phyloP scores from a whole-genome alignment of 73 alveolate species.

The Blepharisma stoltei region DNA sequence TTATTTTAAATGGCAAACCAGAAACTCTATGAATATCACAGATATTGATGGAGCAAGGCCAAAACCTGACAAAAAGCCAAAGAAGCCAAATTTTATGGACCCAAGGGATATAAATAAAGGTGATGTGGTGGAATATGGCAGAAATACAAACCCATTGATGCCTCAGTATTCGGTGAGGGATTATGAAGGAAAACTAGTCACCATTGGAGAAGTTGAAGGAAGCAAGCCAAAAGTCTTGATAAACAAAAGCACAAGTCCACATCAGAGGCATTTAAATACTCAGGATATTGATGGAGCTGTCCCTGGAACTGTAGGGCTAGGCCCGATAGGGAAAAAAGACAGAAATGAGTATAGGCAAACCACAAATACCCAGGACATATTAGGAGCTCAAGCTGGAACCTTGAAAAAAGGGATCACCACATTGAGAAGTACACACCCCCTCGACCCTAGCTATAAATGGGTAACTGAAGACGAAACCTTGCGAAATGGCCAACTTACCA shows the following conservation, averaged over 20 bases:
- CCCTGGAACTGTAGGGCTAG: conserved; percentile 53
- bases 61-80: conserved; percentile 31
- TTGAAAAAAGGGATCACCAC: conserved; percentile 82
- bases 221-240: conserved; percentile 40
- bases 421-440: conserved; percentile 67
- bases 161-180: conserved; percentile 64
- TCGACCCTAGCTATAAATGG: conserved; percentile 57
- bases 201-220: conserved; percentile 59
- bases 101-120: conserved; percentile 52
- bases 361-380: conserved; percentile 66
- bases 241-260: conserved; percentile 19
- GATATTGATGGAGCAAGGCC: conserved; percentile 80
- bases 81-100: conserved; percentile 43
- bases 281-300: conserved; percentile 65
- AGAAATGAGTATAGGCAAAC: conserved; percentile 50
- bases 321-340: conserved; percentile 59
- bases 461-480: background rate
- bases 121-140: conserved; percentile 35
- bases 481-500: background rate
- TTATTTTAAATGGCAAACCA: conserved; percentile 63
- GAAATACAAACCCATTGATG: conserved; percentile 76
- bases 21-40: conserved; percentile 66
- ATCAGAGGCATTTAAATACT: conserved; percentile 40
- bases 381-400: conserved; percentile 85
- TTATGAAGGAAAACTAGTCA: conserved; percentile 47